Evolutionary conservation across 306 rosid species (phyloP).

Genomic region (Begonia fuchsioides): DNA sequence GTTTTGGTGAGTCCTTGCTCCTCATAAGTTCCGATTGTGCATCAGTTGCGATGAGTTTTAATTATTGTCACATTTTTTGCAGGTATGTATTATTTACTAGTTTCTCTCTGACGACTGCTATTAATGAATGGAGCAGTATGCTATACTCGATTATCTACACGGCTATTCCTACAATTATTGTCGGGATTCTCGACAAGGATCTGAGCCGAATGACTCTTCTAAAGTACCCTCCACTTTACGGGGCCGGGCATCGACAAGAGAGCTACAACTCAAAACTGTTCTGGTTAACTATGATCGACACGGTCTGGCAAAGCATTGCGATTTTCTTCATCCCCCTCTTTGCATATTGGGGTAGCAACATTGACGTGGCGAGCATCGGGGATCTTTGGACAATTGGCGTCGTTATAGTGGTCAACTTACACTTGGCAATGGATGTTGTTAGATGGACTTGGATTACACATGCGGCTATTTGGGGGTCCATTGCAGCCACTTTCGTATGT

Average conservation of each 20-base stretch:
- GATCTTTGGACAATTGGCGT: conserved; percentile 89
- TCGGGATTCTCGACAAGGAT: conserved; percentile 94
- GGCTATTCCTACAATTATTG: conserved; percentile 67
- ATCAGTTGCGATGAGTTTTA: background rate
- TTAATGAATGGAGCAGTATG: conserved; percentile 83
- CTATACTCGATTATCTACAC: conserved; percentile 73
- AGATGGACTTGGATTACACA: conserved; percentile 77
- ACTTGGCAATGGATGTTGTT: conserved; percentile 82
- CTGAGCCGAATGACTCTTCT: conserved; percentile 69
- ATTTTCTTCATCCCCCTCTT: conserved; percentile 61
- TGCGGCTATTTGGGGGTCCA: conserved; percentile 87
- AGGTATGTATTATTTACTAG: conserved; percentile 77
- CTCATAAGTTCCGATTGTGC: background rate
- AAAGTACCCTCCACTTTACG: conserved; percentile 65
- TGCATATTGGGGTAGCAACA: conserved; percentile 52
- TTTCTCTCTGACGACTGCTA: conserved; percentile 70
- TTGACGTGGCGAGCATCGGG: conserved; percentile 67
- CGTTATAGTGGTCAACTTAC: conserved; percentile 73
- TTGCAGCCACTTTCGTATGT: conserved; percentile 57
- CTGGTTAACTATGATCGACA: conserved; percentile 67
- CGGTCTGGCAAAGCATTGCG: conserved; percentile 78
- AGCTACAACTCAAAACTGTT: conserved; percentile 67
- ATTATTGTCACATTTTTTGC: background rate
- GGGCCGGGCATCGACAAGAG: conserved; percentile 74
- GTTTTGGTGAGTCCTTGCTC: conserved; percentile 63